Conservation (phyloP, 768 basidiomycete species). For the Sistotremastrum suecicum region DNA sequence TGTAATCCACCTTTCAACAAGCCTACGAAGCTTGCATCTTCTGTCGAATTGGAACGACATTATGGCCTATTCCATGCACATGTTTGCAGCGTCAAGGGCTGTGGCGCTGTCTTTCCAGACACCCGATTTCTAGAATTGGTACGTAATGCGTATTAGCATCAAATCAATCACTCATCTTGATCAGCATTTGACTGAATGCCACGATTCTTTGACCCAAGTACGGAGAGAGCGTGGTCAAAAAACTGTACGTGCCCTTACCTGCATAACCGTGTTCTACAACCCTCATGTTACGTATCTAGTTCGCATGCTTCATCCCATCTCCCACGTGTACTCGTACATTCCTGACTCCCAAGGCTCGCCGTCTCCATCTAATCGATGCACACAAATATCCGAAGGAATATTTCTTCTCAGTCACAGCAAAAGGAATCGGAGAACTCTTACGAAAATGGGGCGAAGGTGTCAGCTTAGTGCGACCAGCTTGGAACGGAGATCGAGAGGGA, state of each 20-base stretch:
- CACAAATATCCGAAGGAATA: constrained; percentile 83
- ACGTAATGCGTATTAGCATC: constrained; percentile 19
- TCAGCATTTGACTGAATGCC: constrained; percentile 38
- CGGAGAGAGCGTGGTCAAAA: constrained; percentile 72
- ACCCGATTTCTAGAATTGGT: constrained; percentile 66
- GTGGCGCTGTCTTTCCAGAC: constrained; percentile 78
- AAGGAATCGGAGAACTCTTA: constrained; percentile 70
- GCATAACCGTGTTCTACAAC: neutral
- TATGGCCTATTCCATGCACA: constrained; percentile 77
- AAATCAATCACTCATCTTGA: constrained; percentile 1
- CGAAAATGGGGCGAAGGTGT: constrained; percentile 76
- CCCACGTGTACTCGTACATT: constrained; percentile 43
- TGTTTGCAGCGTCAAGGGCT: constrained; percentile 56
- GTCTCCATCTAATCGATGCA: constrained; percentile 68
- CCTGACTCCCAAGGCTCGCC: constrained; percentile 55
- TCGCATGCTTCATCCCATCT: constrained; percentile 59
- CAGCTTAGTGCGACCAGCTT: constrained; percentile 59
- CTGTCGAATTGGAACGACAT: constrained; percentile 65
- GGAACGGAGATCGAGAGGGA: constrained; percentile 28
- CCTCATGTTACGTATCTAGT: constrained; percentile 26
- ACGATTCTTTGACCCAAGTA: constrained; percentile 72
- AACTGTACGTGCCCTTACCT: constrained; percentile 41
- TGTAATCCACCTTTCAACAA: constrained; percentile 43
- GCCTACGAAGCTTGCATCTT: constrained; percentile 49
- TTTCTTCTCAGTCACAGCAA: constrained; percentile 86